Conservation (phyloP, 2,329 filamentous ascomycete genomes). For the Arthrobotrys megalospora region DNA sequence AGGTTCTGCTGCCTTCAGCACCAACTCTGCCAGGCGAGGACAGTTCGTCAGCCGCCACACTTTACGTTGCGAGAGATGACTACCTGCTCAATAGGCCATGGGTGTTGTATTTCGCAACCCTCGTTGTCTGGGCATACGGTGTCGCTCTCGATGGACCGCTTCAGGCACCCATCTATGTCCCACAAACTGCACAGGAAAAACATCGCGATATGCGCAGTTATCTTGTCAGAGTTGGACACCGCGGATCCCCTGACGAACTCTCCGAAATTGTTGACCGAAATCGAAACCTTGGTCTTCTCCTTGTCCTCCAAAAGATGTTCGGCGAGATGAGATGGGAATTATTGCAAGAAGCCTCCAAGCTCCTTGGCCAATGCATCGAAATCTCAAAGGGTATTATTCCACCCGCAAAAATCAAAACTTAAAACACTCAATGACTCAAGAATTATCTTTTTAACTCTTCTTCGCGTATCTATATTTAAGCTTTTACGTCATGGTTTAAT, state of each 20-base stretch:
- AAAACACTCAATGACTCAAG: slow-evolving; percentile 26
- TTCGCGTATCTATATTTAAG: slow-evolving; percentile 58
- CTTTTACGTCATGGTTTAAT: slow-evolving; percentile 59
- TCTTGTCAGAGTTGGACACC: slow-evolving; percentile 79
- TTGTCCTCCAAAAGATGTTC: slow-evolving; percentile 87
- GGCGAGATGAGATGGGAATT: slow-evolving; percentile 89
- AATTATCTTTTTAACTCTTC: slow-evolving; percentile 39
- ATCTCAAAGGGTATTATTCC: slow-evolving; percentile 54
- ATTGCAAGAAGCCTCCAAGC: slow-evolving; percentile 84
- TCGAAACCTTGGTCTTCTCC: slow-evolving; percentile 82
- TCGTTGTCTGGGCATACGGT: slow-evolving; percentile 96
- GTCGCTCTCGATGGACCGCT: slow-evolving; percentile 89
- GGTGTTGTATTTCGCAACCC: slow-evolving; percentile 92
- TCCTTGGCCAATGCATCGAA: slow-evolving; percentile 67
- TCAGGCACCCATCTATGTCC: slow-evolving; percentile 69
- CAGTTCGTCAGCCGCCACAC: slow-evolving; percentile 68
- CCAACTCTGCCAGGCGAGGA: slow-evolving; percentile 66
- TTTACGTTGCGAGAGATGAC: slow-evolving; percentile 88
- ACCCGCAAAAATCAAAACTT: slow-evolving; percentile 55
- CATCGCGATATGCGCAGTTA: slow-evolving; percentile 84
- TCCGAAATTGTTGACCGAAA: slow-evolving; percentile 82
- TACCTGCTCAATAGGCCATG: slow-evolving; percentile 91
- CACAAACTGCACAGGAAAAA: slow-evolving; percentile 76
- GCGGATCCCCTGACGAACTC: slow-evolving; percentile 82
- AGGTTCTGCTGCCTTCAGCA: slow-evolving; percentile 79